Base-by-base conservation (phyloP, 148 eudicot genomes). In the Silene conica region DNA sequence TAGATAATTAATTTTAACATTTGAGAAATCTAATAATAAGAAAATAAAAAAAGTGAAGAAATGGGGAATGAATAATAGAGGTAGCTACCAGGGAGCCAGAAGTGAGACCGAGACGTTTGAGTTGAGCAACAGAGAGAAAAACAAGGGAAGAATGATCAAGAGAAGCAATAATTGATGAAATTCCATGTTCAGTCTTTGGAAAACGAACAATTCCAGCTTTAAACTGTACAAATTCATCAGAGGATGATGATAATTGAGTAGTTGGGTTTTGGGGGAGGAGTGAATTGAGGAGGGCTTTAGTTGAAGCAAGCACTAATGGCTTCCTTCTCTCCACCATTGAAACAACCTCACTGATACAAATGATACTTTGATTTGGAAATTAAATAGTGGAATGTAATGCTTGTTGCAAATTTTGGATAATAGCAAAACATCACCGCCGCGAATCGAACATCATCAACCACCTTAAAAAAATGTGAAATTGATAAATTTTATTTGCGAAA, bases 31-130 rank as follows among this genome's bases (percentile, higher is more conserved):
- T 48, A 66, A 10, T 2, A 22, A 65, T 8, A 31, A 56, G 18
- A 14, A 4, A 3, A 31, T 31, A 31, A 31, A 31, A 2, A 31
- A 31, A 26, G 8, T 10, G 25, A 2, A 62, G 18, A 63, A 64
- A 66, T 56, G 67, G 23, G 25, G n/a, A 66, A 61, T 9, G 41
- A 28, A 48, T 38, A 5, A 55, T 50, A 50, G 43, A 1, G 43
- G 9, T 80, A 94, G 97, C 89, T 80, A 94, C 98, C 90, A 87
- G 79, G 60, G 97, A 89, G 61, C 93, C 91, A 14, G 98, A 91
- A 73, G 96, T 80, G 68, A 89, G 77, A 2, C 90, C 86, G 4
- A 94, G 89, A 11, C 76, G 86, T 79, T 88, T 94, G 73, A 94
- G 91, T 41, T 80, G 72, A 69, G 87, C 73, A 23, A 83, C 87